A percentile compares a stretch with the other conserved stretches of the same genome.
phyloP scores from a whole-genome alignment of 2,329 filamentous ascomycete species.

The Colletotrichum godetiae region DNA sequence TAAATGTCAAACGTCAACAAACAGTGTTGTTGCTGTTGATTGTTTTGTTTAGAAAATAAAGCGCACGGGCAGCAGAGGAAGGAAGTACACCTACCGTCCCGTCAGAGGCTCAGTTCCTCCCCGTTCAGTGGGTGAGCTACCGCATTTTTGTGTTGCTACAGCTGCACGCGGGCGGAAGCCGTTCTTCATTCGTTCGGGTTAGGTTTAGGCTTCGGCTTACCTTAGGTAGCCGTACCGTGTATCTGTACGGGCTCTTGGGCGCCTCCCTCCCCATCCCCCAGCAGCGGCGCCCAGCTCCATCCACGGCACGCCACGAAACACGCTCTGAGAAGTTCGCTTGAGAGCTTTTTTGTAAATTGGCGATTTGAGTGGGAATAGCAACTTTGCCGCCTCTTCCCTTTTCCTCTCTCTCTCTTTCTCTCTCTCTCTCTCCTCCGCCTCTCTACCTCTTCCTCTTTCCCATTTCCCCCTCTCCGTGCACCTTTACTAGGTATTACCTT shows the following conservation, averaged over 20 bases:
- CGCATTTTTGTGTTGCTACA: conserved; percentile 28
- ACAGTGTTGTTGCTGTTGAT: not conserved
- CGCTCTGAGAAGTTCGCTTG: not conserved
- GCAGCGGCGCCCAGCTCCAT: too few species aligned
- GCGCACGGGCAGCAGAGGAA: not conserved
- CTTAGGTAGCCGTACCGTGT: too few species aligned
- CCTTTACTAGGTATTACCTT: not conserved
- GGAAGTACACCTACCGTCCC: too few species aligned
- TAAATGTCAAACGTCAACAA: not conserved
- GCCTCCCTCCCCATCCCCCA: not conserved
- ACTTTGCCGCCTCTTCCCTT: not conserved
- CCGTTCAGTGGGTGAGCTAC: not conserved
- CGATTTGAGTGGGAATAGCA: conserved; percentile 7
- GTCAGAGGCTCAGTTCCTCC: not conserved
- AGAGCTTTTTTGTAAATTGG: conserved; percentile 1
- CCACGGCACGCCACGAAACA: conserved; percentile 19
- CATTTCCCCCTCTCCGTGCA: not conserved
- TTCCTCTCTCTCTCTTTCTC: not conserved
- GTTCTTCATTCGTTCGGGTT: conserved; percentile 26
- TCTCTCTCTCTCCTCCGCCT: not conserved
- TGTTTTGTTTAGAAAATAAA: conserved; percentile 11
- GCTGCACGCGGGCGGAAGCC: conserved; percentile 32
- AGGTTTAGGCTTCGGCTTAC: too few species aligned
- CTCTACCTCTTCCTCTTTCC: not conserved
- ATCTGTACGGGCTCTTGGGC: too few species aligned